Percentiles rank a stretch among this genome's conserved stretches.
phyloP scores from a whole-genome alignment of 129 eudicot species.

The Artemisia tridentata region DNA sequence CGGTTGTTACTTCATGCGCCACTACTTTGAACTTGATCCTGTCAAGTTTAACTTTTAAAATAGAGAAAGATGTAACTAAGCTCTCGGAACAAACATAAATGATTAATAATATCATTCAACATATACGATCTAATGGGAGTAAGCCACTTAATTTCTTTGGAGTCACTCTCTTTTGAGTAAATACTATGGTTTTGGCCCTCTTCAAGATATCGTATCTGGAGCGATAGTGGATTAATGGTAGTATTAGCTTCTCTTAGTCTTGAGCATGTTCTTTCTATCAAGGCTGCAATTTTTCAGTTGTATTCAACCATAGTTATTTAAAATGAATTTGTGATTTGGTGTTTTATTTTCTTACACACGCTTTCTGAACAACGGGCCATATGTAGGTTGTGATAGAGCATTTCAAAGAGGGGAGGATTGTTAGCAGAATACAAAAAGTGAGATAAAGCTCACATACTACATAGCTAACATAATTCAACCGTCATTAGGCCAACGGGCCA shows the following conservation, averaged over 20 bases:
- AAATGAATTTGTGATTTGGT: constrained; percentile 7
- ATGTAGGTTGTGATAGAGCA: too few species aligned
- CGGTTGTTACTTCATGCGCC: constrained; percentile 59
- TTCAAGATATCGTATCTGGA: constrained; percentile 72
- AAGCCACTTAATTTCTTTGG: constrained; percentile 53
- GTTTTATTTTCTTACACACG: constrained; percentile 6
- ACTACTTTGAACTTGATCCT: constrained; percentile 56
- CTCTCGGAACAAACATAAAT: constrained; percentile 49
- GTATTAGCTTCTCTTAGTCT: constrained; percentile 33
- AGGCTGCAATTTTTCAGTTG: constrained; percentile 60
- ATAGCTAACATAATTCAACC: too few species aligned
- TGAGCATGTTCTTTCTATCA: constrained; percentile 44
- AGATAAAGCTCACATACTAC: too few species aligned
- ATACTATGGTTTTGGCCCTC: constrained; percentile 72
- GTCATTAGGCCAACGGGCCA: too few species aligned
- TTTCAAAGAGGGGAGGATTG: too few species aligned
- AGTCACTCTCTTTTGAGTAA: constrained; percentile 65
- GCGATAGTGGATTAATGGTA: constrained; percentile 45
- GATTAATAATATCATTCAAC: constrained; percentile 42
- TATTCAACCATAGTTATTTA: constrained; percentile 74
- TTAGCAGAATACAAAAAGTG: too few species aligned
- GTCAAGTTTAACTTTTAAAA: constrained; percentile 42
- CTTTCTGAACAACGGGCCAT: constrained; percentile 30
- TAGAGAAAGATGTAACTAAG: constrained; percentile 60
- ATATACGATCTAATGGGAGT: constrained; percentile 37